These are phyloP conservation scores for Neophaeococcomyces aloes DNA, from an alignment of 2,329 filamentous ascomycete genomes.

Conservation along the genomic window DNA sequence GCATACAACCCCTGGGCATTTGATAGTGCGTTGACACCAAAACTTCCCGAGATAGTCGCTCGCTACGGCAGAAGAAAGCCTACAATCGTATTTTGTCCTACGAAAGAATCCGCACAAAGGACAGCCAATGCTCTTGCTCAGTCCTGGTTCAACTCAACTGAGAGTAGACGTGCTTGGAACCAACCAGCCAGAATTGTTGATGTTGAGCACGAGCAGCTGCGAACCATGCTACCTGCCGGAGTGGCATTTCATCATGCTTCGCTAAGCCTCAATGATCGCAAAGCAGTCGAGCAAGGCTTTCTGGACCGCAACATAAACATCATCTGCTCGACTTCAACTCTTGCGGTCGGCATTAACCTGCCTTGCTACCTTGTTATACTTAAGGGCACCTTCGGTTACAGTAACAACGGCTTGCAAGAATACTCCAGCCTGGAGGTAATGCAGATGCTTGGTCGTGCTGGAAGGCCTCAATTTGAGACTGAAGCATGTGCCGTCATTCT, in stretches of 20 bases:
- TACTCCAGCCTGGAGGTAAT: conserved; percentile 76
- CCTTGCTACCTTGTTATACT: conserved; percentile 75
- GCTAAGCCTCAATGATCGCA: conserved; percentile 53
- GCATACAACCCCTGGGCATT: conserved; percentile 64
- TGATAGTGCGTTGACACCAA: conserved; percentile 56
- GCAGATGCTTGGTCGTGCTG: conserved; percentile 82
- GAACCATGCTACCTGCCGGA: conserved; percentile 44
- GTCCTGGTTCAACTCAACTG: conserved; percentile 48
- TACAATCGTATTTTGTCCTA: conserved; percentile 75
- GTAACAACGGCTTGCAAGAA: conserved; percentile 51
- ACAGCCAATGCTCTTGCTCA: conserved; percentile 59
- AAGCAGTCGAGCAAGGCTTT: conserved; percentile 56
- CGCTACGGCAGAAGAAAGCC: conserved; percentile 62
- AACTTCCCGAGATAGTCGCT: conserved; percentile 55
- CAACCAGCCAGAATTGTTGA: conserved; percentile 42
- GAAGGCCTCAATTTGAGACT: conserved; percentile 71
- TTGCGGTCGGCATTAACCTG: conserved; percentile 74
- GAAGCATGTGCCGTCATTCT: conserved; percentile 69
- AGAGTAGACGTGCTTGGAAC: conserved; percentile 52
- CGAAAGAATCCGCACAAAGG: conserved; percentile 55
- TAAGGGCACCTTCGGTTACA: conserved; percentile 64
- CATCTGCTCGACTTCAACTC: conserved; percentile 77
- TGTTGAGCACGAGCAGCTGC: conserved; percentile 51
- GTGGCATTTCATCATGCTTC: conserved; percentile 79
- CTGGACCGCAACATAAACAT: conserved; percentile 61